These are phyloP conservation scores for Gremmenia infestans DNA, from an alignment of 2,329 filamentous ascomycete species.

Conservation along the genomic window DNA sequence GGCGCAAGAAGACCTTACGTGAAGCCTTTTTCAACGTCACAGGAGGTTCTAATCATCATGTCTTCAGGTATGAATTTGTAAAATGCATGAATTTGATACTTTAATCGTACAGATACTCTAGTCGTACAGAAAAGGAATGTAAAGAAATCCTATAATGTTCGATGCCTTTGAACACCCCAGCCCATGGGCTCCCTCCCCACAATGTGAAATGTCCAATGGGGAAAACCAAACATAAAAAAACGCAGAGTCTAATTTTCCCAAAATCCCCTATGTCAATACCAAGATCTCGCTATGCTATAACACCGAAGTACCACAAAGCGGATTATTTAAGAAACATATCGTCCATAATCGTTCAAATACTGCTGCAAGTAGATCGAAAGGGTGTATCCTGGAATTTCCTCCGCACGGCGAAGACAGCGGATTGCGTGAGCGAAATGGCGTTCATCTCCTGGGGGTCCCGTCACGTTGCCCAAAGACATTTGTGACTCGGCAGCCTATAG, in stretches of 20 bases:
- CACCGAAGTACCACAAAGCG: neutral
- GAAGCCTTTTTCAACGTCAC: neutral
- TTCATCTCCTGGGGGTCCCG: slow-evolving; percentile 39
- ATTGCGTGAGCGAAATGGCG: slow-evolving; percentile 42
- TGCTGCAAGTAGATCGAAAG: slow-evolving; percentile 42
- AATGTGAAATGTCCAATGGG: no score
- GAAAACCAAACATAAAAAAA: no score
- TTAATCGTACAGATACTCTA: neutral
- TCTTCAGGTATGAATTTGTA: neutral
- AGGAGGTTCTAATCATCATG: neutral
- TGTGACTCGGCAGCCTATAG: slow-evolving; percentile 44
- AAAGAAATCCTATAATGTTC: neutral
- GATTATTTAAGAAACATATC: slow-evolving; percentile 25
- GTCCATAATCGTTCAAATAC: slow-evolving; percentile 44
- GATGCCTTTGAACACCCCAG: no score
- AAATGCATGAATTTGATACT: neutral
- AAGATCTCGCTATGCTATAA: neutral
- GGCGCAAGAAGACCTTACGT: neutral
- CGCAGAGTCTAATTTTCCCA: no score
- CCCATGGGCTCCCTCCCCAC: no score
- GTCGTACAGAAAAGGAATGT: neutral
- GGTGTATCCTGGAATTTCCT: slow-evolving; percentile 36
- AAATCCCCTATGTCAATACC: neutral
- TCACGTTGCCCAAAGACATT: slow-evolving; percentile 49
- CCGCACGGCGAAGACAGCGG: slow-evolving; percentile 39